phyloP scores from a whole-genome alignment of 2,329 filamentous ascomycete species.

The Colletotrichum sp. region DNA sequence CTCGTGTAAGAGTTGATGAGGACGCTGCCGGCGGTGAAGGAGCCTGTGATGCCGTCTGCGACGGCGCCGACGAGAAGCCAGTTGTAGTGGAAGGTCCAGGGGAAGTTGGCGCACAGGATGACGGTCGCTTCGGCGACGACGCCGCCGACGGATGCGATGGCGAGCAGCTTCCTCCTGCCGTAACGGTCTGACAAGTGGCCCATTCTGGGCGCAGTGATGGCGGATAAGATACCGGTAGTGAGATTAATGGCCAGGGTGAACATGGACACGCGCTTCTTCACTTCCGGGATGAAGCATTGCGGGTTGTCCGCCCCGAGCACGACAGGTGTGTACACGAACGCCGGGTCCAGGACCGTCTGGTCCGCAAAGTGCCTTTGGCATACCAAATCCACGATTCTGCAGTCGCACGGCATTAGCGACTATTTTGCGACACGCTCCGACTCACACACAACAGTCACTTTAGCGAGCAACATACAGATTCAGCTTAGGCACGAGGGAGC shows the following conservation, averaged over 20 bases:
- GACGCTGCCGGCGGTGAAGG: slow-evolving; percentile 81
- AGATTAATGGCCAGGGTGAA: slow-evolving; percentile 82
- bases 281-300: slow-evolving; percentile 80
- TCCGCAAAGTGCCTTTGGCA: slow-evolving; percentile 85
- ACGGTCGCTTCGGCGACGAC: slow-evolving; percentile 77
- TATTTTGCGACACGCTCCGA: background rate
- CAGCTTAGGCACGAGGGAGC: slow-evolving; percentile 82
- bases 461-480: slow-evolving; percentile 64
- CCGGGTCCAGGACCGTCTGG: slow-evolving; percentile 61
- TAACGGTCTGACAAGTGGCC: slow-evolving; percentile 87
- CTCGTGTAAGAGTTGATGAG: slow-evolving; percentile 86
- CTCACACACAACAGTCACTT: background rate
- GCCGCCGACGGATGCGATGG: slow-evolving; percentile 75
- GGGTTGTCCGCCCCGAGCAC: slow-evolving; percentile 73
- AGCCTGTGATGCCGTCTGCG: slow-evolving; percentile 85
- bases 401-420: background rate
- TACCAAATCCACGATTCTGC: slow-evolving; percentile 76
- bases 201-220: slow-evolving; percentile 80
- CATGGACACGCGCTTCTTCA: slow-evolving; percentile 77
- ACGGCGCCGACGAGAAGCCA: slow-evolving; percentile 79
- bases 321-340: slow-evolving; percentile 66
- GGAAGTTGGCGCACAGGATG: slow-evolving; percentile 78
- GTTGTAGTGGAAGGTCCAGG: slow-evolving; percentile 75
- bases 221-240: slow-evolving; percentile 77
- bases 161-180: slow-evolving; percentile 78